Evolutionary conservation across 345 rosid genomes (phyloP).

Genomic region (Excoecaria cochinchinensis): DNA sequence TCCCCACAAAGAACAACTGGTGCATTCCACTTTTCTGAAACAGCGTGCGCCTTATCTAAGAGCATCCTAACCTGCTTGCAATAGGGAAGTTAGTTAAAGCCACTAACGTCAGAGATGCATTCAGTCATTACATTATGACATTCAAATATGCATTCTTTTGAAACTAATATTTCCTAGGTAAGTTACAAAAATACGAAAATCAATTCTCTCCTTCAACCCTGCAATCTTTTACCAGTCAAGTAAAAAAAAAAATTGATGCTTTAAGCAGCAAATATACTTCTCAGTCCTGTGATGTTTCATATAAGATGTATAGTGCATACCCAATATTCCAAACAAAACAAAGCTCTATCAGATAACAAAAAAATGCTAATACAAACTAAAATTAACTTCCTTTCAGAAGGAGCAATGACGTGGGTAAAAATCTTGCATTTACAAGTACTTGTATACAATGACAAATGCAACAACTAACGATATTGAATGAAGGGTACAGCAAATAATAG

Average conservation of each 20-base stretch:
- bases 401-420: neutral
- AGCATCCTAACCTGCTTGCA: slow-evolving; percentile 69
- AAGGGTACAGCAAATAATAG: neutral
- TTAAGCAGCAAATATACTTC: neutral
- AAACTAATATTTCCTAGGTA: neutral
- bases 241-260: neutral
- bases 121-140: neutral
- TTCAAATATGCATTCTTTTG: neutral
- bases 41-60: slow-evolving; percentile 68
- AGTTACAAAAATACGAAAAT: neutral
- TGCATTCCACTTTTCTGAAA: slow-evolving; percentile 80
- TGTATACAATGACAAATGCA: neutral
- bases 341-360: neutral
- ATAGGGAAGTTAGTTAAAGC: slow-evolving; percentile 15
- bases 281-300: neutral
- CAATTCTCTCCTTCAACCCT: neutral
- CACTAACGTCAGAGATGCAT: no score
- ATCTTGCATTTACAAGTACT: neutral
- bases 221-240: neutral
- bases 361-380: neutral
- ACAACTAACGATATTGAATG: neutral
- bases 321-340: neutral
- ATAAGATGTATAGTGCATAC: neutral
- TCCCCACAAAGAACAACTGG: slow-evolving; percentile 96
- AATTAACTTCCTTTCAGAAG: neutral